Conservation (phyloP, 1,139 yeast genomes). For the Pichia kudriavzevii region DNA sequence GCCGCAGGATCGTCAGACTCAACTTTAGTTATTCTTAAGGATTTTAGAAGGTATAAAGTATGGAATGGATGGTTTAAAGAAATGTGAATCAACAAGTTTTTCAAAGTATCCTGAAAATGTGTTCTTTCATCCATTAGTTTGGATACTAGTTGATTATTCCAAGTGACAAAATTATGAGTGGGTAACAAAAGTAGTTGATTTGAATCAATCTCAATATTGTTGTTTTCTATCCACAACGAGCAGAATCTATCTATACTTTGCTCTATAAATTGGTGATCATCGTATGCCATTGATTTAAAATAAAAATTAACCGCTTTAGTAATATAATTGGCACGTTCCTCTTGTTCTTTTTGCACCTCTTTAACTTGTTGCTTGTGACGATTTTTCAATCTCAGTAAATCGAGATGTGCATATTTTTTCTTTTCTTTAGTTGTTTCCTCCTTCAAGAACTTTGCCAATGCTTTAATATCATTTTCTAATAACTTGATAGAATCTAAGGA, state of each 20-base stretch:
- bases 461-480: slow-evolving; percentile 40
- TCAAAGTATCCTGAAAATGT: slow-evolving; percentile 51
- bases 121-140: slow-evolving; percentile 45
- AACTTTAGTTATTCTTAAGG: slow-evolving; percentile 39
- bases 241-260: slow-evolving; percentile 71
- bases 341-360: slow-evolving; percentile 35
- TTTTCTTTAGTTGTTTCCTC: slow-evolving; percentile 33
- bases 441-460: slow-evolving; percentile 39
- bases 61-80: slow-evolving; percentile 71
- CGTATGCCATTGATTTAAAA: slow-evolving; percentile 41
- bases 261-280: slow-evolving; percentile 38
- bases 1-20: slow-evolving; percentile 32
- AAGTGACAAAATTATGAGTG: slow-evolving; percentile 55
- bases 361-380: slow-evolving; percentile 44
- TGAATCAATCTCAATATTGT: slow-evolving; percentile 21
- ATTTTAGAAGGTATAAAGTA: slow-evolving; percentile 58
- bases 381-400: slow-evolving; percentile 39
- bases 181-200: slow-evolving; percentile 34
- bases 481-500: slow-evolving; percentile 33
- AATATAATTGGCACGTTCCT: slow-evolving; percentile 39
- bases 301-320: slow-evolving; percentile 55
- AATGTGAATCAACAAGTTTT: slow-evolving; percentile 41
- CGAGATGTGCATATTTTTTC: slow-evolving; percentile 32
- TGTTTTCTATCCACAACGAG: slow-evolving; percentile 73
- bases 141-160: slow-evolving; percentile 82